phyloP scores from a whole-genome alignment of 2,329 filamentous ascomycete genomes.

The Epichloe sylvatica region DNA sequence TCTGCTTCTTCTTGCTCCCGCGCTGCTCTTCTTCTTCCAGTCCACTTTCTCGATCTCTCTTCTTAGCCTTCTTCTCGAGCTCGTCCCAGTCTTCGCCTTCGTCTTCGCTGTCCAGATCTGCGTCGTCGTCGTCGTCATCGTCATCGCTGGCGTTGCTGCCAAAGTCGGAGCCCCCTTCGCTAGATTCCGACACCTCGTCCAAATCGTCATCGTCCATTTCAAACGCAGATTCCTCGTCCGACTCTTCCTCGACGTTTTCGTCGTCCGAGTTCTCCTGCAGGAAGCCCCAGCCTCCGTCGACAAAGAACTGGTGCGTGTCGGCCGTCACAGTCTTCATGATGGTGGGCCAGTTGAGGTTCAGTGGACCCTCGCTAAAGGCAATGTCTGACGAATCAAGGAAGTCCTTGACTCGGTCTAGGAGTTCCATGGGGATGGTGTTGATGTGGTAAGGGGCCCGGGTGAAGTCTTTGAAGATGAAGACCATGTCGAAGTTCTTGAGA shows the following conservation, averaged over 20 bases:
- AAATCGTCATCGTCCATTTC: conserved; percentile 81
- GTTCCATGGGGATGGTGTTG: conserved; percentile 96
- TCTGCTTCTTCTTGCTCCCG: conserved; percentile 47
- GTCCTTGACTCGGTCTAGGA: conserved; percentile 88
- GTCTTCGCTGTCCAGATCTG: conserved; percentile 53
- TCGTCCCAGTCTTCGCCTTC: conserved; percentile 90
- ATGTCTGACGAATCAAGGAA: conserved; percentile 96
- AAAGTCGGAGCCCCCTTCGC: conserved; percentile 80
- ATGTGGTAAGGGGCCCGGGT: conserved; percentile 79
- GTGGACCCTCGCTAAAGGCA: conserved; percentile 80
- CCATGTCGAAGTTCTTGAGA: conserved; percentile 96
- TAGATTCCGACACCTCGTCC: conserved; percentile 62
- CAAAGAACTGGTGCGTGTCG: conserved; percentile 90
- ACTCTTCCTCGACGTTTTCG: conserved; percentile 61
- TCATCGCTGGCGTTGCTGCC: conserved; percentile 78
- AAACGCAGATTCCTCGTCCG: conserved; percentile 84
- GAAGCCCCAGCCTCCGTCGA: conserved; percentile 91
- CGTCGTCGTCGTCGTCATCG: conserved; percentile 50
- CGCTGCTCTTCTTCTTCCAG: conserved; percentile 44
- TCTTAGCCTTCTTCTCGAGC: conserved; percentile 78
- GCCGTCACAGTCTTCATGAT: conserved; percentile 98
- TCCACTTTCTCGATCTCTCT: conserved; percentile 55
- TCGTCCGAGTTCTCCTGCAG: conserved; percentile 76
- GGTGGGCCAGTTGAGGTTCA: conserved; percentile 96
- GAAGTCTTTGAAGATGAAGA: conserved; percentile 97